Evolutionary conservation across 345 rosid genomes (phyloP), one percentile per base, ranked within the genome.

Genomic region (Euphorbia lathyris): DNA sequence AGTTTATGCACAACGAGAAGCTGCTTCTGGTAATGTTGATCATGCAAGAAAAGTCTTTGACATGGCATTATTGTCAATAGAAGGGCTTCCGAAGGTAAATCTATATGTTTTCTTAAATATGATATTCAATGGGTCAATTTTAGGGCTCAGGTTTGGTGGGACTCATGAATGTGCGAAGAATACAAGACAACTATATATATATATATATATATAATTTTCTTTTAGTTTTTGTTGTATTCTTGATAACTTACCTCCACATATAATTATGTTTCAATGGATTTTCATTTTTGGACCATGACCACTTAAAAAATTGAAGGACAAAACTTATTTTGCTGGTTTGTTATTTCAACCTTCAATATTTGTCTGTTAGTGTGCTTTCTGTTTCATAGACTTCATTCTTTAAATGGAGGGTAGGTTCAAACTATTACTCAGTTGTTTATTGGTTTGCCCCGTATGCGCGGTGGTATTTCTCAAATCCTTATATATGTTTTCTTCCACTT

Each of bases 1-100:
- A 77, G 89, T 95, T 66, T 95, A 95, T 82, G 98, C 98, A 70
- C 93, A 45, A 67, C 86, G 96, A 72, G 99, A 95, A 77, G 96
- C 96, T 81, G 82, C 80, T 63, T 84, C 76, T 75, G 92, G 97
- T 72, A 92, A 95, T 72, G 81, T 92, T 76, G 87, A 80, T 72
- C 88, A 85, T 76, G 97, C 98, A 72, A 92, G 99, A 79, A 84
- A 85, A 84, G 88, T 87, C 55, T 92, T 95, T 55, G 98, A 95
- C 82, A 87, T 95, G 99, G 98, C 98, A 36, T 79, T 95, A 75
- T 78, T 89, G 58, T 92, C 97, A 70, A 79, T 82, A 43, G 85
- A 86, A 79, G 97, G 87, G 77, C 92, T 92, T 73, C 78, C 92
- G 34, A 57, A 9, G 83, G 99, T 92, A 73, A 84, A 64, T 74